Base-by-base conservation (phyloP, 192 early-diverging fungal species). In the Linnemannia hyalina region DNA sequence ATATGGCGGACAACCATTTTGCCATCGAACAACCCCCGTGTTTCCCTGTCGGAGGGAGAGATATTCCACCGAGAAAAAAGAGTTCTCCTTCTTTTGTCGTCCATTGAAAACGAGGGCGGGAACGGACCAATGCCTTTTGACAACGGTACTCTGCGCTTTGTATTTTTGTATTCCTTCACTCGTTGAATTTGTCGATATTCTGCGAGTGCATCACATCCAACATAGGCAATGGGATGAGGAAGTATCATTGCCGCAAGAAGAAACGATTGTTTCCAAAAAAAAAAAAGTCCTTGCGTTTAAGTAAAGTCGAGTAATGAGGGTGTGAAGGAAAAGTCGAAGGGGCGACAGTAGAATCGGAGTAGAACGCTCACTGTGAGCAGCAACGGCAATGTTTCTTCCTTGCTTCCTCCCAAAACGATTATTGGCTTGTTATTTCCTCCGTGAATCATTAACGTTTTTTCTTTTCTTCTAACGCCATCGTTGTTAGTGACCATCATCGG, bases 11-110 rank as follows among this genome's bases (percentile, higher is more conserved):
- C 26, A 68, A 68, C 38, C 6, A 70, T 42, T 11, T 41, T 42
- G 35, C 22, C 41, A 70, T 70, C 3, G 18, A 38, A 35, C 40
- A 41, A 70, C 69, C 60, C 55, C 60, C 60, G 60, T 65, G 60
- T 65, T 65, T 65, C 60, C 26, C 6, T 70, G 13, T 70, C 69
- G 7, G 69, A 70, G 69, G 69, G 69, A 70, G 26, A 65, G 60
- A 65, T 10, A 65, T 65, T 65, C 60, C 60, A 65, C 60, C 13
- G 60, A 32, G 29, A 22, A 15, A 65, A 2, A 38, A 13, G 22
- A 38, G 35, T 7, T 11, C 4, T 35, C 13, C 1, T 69, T 69
- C 32, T 41, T 70, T 40, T 41, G 69, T 70, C 40, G 5, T 70
- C 22, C 38, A 40, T 18, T 9, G 40, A 42, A 20, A 22, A n/a